Conservation (phyloP, 345 rosid species). For the Eucalyptus lansdowneana region DNA sequence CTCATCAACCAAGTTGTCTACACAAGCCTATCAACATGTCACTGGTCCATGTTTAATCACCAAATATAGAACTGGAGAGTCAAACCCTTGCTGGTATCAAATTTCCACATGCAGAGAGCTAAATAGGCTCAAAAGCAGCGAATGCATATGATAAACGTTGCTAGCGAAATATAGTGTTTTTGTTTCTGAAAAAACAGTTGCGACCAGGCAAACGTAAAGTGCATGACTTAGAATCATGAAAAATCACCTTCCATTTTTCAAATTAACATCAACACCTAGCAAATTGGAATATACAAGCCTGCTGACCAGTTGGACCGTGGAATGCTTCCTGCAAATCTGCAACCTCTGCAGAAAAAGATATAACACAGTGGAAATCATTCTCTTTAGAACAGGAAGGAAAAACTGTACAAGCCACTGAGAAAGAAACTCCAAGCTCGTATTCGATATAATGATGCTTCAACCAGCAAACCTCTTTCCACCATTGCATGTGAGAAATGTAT, state of each 20-base stretch:
- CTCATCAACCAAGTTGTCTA: background rate
- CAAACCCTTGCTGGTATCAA: background rate
- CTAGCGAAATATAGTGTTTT: background rate
- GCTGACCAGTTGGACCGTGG: constrained; percentile 54
- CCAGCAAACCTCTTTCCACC: constrained; percentile 82
- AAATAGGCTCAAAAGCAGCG: background rate
- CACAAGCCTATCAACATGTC: background rate
- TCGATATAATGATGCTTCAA: background rate
- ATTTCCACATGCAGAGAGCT: background rate
- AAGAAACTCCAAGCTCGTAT: background rate
- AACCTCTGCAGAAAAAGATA: constrained; percentile 41
- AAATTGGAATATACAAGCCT: constrained; percentile 72
- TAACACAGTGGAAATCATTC: background rate
- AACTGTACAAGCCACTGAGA: background rate
- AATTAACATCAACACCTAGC: constrained; percentile 58
- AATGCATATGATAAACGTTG: background rate
- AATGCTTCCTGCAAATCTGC: constrained; percentile 72
- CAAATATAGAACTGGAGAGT: background rate
- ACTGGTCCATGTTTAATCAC: background rate
- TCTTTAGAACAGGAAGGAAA: background rate
- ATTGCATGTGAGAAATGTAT: constrained; percentile 56
- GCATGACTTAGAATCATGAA: background rate
- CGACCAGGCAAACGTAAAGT: background rate
- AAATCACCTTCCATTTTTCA: constrained; percentile 75
- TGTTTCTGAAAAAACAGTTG: background rate